These are phyloP conservation scores for Luffa acutangula DNA, from an alignment of 306 rosid genomes.

Conservation along the genomic window DNA sequence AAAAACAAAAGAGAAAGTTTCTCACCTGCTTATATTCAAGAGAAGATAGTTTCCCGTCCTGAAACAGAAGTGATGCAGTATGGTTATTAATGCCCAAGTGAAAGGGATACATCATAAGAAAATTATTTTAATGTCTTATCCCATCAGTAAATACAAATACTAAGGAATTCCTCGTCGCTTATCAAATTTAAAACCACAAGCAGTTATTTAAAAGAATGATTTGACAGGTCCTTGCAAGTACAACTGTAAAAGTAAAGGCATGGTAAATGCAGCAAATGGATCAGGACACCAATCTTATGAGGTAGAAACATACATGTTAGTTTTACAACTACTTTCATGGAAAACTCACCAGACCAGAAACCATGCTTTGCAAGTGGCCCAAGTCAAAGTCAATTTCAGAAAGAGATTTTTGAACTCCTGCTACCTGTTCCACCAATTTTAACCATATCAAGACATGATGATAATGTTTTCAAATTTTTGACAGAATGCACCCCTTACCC, in stretches of 20 bases:
- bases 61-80: slow-evolving; percentile 21
- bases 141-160: not conserved
- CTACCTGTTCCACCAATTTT: slow-evolving; percentile 46
- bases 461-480: not conserved
- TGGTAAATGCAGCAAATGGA: not conserved
- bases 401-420: slow-evolving; percentile 52
- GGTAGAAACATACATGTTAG: not conserved
- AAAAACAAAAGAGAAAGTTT: slow-evolving; percentile 1
- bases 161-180: not conserved
- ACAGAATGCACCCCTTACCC: not conserved
- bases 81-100: not conserved
- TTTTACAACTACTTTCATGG: slow-evolving; percentile 10
- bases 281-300: not conserved
- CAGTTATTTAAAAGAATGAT: not conserved
- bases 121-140: not conserved
- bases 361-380: slow-evolving; percentile 37
- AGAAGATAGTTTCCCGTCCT: slow-evolving; percentile 53
- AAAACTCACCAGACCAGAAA: slow-evolving; percentile 69
- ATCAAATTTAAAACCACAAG: not conserved
- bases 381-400: slow-evolving; percentile 44
- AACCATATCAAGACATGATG: slow-evolving; percentile 15
- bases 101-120: not conserved
- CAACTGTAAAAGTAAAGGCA: not conserved
- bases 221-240: not conserved
- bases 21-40: slow-evolving; percentile 71